phyloP scores from a whole-genome alignment of 2,329 filamentous ascomycete genomes.

The Phaeosphaeria sp. region DNA sequence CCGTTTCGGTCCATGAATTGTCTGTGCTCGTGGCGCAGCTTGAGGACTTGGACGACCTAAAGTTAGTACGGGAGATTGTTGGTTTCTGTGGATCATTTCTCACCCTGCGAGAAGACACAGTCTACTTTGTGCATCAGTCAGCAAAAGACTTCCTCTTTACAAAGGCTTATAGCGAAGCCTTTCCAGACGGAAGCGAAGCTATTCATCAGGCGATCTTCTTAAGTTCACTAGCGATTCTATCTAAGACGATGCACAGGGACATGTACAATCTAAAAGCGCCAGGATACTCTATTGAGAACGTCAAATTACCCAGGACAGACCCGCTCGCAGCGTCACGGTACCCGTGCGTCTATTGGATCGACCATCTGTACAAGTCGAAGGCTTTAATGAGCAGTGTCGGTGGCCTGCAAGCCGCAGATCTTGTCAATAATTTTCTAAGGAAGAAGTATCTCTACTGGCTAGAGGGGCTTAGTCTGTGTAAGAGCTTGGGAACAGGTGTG shows the following conservation, averaged over 20 bases:
- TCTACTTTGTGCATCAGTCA: constrained; percentile 37
- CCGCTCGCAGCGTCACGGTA: constrained; percentile 28
- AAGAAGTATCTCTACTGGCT: too few species aligned
- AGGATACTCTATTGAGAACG: constrained; percentile 23
- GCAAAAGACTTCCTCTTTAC: constrained; percentile 52
- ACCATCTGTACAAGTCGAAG: constrained; percentile 34
- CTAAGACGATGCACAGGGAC: constrained; percentile 26
- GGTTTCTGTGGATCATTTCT: constrained; percentile 51
- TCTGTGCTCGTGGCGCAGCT: constrained; percentile 1
- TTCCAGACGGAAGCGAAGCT: constrained; percentile 31
- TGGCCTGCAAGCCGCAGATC: background rate
- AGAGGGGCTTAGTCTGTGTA: constrained; percentile 11
- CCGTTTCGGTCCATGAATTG: constrained; percentile 22
- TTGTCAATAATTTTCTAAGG: constrained; percentile 6
- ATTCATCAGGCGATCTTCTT: constrained; percentile 20
- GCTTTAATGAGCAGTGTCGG: background rate
- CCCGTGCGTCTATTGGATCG: too few species aligned
- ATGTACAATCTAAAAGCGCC: constrained; percentile 26
- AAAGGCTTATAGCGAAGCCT: constrained; percentile 29
- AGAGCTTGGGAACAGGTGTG: constrained; percentile 4
- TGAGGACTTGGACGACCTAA: background rate
- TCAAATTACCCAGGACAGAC: constrained; percentile 27
- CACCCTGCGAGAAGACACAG: constrained; percentile 29
- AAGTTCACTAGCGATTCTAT: constrained; percentile 39
- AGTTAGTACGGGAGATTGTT: constrained; percentile 40